Base-by-base conservation (phyloP, 129 eudicot species). In the Flaveria ramosissima region DNA sequence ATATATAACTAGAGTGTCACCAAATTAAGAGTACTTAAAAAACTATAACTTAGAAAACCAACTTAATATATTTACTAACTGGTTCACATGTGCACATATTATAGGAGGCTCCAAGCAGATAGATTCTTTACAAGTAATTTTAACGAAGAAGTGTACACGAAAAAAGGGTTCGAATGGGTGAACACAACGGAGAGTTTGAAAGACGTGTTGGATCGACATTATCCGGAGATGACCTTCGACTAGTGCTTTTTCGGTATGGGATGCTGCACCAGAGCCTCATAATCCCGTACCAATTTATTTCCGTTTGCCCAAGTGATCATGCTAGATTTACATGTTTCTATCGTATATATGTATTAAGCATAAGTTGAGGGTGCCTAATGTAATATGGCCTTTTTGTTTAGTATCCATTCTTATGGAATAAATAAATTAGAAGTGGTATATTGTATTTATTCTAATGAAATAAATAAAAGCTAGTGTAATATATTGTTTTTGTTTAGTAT, bases 241-340 rank as follows among this genome's bases (percentile, higher is more conserved):
- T 6, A 89, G 96, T 70, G 96, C 86, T 9, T 86, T 86, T 48
- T 75, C 86, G 6, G 96, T 89, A 1, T 86, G 91, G 96, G 88
- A 86, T 68, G 75, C 83, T 8, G 30, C 83, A n/a, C 86, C 88
- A 0, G 56, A 78, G 15, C 41, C 91, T 36, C 51, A 3, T 55
- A 86, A 85, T 62, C 85, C 67, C 6, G 59, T 89, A 53, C 96
- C 91, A 0, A 51, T 89, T 46, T 86, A 84, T 64, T 64, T 89
- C 2, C 93, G 93, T 23, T 8, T 77, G 48, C 90, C 93, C 14
- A 27, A 72, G 14, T 80, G 45, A 71, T 24, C 6, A 27, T 48
- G 45, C 24, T 65, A n/a, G 6, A 48, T 30, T 30, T 30, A 30
- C 20, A 32, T 42, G 24, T 13, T 11, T 57, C 12, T 51, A 27